Percentiles rank a stretch among this genome's conserved stretches.
Conservation (phyloP, 352 stramenopile species). For the Globisporangium alternatum region DNA sequence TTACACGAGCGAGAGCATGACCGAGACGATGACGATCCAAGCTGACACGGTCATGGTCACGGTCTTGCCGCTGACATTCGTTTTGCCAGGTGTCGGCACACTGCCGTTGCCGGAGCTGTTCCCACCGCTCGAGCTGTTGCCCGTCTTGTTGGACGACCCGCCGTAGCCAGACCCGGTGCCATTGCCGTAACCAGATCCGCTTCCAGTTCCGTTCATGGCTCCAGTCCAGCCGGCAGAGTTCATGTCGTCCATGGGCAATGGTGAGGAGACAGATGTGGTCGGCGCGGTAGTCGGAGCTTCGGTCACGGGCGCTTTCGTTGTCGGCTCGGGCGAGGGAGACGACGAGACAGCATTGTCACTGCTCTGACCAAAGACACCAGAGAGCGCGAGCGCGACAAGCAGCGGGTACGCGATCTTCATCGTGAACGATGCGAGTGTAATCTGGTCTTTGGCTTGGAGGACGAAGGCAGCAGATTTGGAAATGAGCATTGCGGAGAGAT, state of each 20-base stretch:
- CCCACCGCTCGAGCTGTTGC: neutral
- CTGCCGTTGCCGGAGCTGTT: neutral
- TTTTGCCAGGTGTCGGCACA: neutral
- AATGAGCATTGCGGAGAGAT: constrained; percentile 1
- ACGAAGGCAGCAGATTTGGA: constrained; percentile 8
- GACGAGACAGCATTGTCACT: neutral
- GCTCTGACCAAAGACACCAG: neutral
- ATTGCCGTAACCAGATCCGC: neutral
- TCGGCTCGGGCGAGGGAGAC: neutral
- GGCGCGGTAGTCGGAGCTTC: neutral
- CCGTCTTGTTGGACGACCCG: neutral
- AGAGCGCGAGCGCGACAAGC: constrained; percentile 6
- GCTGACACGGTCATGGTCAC: neutral
- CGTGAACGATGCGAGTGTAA: neutral
- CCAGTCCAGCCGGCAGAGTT: neutral
- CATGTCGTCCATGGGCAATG: neutral
- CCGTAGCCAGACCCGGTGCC: neutral
- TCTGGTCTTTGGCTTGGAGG: neutral
- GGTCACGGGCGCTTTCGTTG: neutral
- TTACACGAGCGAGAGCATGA: constrained; percentile 5
- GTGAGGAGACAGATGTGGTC: neutral
- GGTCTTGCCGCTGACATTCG: neutral
- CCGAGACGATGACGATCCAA: constrained; percentile 5
- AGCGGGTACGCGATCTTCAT: constrained; percentile 3
- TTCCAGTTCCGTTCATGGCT: neutral